These are phyloP conservation scores for Colletotrichum lindemuthianum DNA, from an alignment of 2,329 filamentous ascomycete species.

Conservation along the genomic window DNA sequence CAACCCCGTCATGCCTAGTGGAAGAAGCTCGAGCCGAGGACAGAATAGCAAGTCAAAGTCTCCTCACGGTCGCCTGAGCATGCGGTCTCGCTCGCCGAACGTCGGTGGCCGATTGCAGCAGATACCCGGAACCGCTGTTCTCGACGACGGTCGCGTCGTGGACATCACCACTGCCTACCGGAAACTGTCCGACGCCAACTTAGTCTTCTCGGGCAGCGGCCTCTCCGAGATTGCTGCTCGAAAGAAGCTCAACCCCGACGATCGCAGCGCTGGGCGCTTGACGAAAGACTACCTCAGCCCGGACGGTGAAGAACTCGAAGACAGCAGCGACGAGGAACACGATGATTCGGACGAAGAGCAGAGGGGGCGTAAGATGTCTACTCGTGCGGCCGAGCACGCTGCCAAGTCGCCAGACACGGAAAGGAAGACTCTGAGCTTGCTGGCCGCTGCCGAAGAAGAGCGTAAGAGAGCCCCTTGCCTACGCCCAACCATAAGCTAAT, in stretches of 20 bases:
- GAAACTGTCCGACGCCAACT: slow-evolving; percentile 75
- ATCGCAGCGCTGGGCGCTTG: slow-evolving; percentile 64
- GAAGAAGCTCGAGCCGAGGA: slow-evolving; percentile 39
- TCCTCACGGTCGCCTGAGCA: slow-evolving; percentile 57
- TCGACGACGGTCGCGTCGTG: slow-evolving; percentile 70
- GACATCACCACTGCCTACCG: slow-evolving; percentile 78
- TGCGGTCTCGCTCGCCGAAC: slow-evolving; percentile 35
- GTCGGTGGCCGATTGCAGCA: slow-evolving; percentile 34
- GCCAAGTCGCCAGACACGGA: slow-evolving; percentile 47
- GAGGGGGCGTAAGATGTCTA: slow-evolving; percentile 67
- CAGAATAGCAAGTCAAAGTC: slow-evolving; percentile 63
- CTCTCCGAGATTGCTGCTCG: slow-evolving; percentile 70
- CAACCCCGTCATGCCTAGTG: slow-evolving; percentile 39
- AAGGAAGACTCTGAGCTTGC: slow-evolving; percentile 66
- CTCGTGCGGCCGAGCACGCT: slow-evolving; percentile 55
- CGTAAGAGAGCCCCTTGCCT: slow-evolving; percentile 61
- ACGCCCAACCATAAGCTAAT: slow-evolving; percentile 35
- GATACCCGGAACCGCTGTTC: slow-evolving; percentile 50
- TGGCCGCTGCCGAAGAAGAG: slow-evolving; percentile 82
- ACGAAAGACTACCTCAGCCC: slow-evolving; percentile 74
- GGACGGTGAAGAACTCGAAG: slow-evolving; percentile 73
- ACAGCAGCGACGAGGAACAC: slow-evolving; percentile 76
- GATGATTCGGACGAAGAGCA: slow-evolving; percentile 73
- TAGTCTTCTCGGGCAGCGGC: slow-evolving; percentile 71
- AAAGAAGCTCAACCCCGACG: slow-evolving; percentile 55